phyloP scores from a whole-genome alignment of 495 filamentous ascomycete species.

The Neurospora sublineolata region DNA sequence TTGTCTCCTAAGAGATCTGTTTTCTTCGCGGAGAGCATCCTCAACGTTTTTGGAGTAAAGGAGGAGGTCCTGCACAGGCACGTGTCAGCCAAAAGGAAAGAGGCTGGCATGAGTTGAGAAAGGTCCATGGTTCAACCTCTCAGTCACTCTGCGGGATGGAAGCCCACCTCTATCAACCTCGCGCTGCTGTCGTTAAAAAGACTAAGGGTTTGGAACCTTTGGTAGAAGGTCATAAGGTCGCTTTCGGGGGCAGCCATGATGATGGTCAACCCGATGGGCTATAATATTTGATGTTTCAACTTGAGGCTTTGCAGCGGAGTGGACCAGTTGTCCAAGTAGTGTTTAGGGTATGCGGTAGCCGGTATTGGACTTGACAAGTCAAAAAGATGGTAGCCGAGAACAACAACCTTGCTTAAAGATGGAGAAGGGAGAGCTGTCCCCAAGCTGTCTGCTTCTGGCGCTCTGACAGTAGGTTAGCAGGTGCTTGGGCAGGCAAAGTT shows the following conservation, averaged over 20 bases:
- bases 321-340: neutral
- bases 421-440: neutral
- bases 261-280: neutral
- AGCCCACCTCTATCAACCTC: constrained; percentile 26
- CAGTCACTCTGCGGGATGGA: neutral
- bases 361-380: neutral
- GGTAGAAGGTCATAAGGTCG: constrained; percentile 29
- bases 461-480: neutral
- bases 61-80: constrained; percentile 29
- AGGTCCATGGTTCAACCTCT: neutral
- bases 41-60: constrained; percentile 28
- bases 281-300: neutral
- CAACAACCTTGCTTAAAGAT: neutral
- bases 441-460: neutral
- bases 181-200: constrained; percentile 23
- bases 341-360: neutral
- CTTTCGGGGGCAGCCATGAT: neutral
- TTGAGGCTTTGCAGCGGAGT: neutral
- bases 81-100: neutral
- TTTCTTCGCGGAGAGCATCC: constrained; percentile 25
- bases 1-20: constrained; percentile 19
- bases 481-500: neutral
- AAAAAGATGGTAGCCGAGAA: neutral
- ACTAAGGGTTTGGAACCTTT: constrained; percentile 29
- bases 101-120: constrained; percentile 1